Evolutionary conservation across 768 basidiomycete genomes (phyloP).

Genomic region (Lactarius sanguifluus): DNA sequence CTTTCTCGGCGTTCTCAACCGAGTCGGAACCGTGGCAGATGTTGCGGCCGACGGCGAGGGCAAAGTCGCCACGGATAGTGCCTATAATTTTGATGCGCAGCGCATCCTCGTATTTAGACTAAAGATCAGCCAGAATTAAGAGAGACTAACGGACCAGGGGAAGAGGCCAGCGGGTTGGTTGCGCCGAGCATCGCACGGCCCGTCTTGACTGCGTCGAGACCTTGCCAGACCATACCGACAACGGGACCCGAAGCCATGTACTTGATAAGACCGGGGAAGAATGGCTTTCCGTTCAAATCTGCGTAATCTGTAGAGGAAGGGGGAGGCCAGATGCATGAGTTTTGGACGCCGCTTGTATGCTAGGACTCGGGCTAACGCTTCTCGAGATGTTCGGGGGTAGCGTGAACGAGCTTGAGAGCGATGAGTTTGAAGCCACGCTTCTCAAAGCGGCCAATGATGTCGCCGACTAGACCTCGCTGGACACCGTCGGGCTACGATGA

Average conservation of each 20-base stretch:
- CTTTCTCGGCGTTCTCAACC: constrained; percentile 88
- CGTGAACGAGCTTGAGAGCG: constrained; percentile 87
- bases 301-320: constrained; percentile 71
- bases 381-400: constrained; percentile 84
- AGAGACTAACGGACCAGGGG: constrained; percentile 58
- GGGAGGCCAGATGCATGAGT: background rate
- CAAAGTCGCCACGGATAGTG: constrained; percentile 95
- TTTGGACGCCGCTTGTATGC: background rate
- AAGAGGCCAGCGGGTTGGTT: constrained; percentile 92
- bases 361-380: constrained; percentile 54
- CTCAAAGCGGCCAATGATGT: constrained; percentile 96
- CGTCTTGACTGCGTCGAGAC: constrained; percentile 91
- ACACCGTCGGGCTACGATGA: constrained; percentile 90
- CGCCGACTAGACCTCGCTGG: constrained; percentile 91
- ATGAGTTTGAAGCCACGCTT: constrained; percentile 97
- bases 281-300: constrained; percentile 90
- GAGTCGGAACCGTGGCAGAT: constrained; percentile 91
- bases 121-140: too few species aligned
- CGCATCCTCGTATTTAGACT: background rate
- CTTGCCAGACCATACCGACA: constrained; percentile 94
- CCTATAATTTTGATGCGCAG: constrained; percentile 44
- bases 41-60: constrained; percentile 92
- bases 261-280: constrained; percentile 95
- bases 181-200: constrained; percentile 95
- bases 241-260: constrained; percentile 98